Conservation (phyloP, 768 basidiomycete genomes). For the Mycena haematopus region DNA sequence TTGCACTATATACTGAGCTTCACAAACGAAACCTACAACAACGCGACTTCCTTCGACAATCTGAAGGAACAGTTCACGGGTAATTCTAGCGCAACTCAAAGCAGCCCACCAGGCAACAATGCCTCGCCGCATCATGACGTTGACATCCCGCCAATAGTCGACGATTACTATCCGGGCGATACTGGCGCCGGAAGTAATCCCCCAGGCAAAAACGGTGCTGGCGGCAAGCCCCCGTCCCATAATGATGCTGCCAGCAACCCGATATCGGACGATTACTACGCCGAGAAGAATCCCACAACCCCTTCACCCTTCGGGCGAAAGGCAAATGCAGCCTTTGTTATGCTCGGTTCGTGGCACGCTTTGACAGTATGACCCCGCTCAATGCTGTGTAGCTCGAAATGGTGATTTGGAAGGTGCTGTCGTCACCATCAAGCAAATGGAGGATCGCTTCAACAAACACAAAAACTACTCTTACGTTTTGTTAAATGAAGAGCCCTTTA, state of each 20-base stretch:
- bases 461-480: conserved; percentile 87
- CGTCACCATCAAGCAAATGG: conserved; percentile 76
- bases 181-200: conserved; percentile 30
- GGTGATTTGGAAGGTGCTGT: conserved; percentile 64
- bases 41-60: conserved; percentile 57
- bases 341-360: conserved; percentile 55
- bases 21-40: conserved; percentile 67
- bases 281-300: conserved; percentile 39
- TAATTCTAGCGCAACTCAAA: too few relatives aligned
- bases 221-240: too few relatives aligned
- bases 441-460: conserved; percentile 90
- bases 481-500: conserved; percentile 82
- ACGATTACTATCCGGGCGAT: background rate
- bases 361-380: background rate
- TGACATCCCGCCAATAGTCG: too few relatives aligned
- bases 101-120: conserved; percentile 6
- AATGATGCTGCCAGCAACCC: conserved; percentile 38
- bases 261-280: conserved; percentile 64
- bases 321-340: conserved; percentile 84
- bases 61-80: conserved; percentile 46
- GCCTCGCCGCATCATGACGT: too few relatives aligned
- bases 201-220: conserved; percentile 20
- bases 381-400: conserved; percentile 55
- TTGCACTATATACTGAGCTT: conserved; percentile 70
- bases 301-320: conserved; percentile 57